Evolutionary conservation across 2,329 filamentous ascomycete genomes (phyloP), one percentile per base, ranked within the genome.

Genomic region (Beauveria bassiana): DNA sequence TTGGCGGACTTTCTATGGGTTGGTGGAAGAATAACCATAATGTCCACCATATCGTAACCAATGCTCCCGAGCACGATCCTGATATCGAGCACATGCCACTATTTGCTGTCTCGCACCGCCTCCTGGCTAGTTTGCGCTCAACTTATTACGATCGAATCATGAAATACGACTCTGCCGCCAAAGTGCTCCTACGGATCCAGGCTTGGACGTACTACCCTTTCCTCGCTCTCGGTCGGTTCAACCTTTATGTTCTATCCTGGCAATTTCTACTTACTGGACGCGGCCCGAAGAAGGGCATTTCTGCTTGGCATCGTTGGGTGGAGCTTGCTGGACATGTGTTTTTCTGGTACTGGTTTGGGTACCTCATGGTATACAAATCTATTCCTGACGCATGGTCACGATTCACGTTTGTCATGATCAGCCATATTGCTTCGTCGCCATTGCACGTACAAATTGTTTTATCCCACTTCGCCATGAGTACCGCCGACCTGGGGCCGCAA

Each of bases 11-110:
- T 40, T 96, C 91, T 28, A 77, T 96, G 59, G 91, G 93, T 50
- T 99, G 95, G 95, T 99, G 95, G 93, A 98, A 98, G 76, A 83
- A 86, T 64, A 97, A 87, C 72, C 93, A 98, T 75, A 98, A 98
- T 70, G 92, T 97, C 9, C 93, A 98, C 72, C 93, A 98, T 70
- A 92, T 98, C 67, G 89, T 98, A 58, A 98, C 95, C 20, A 98
- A 98, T 73, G 89, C 89, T 49, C 90, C 93, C 16, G 95, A 97
- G 73, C 93, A 98, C 71, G 93, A 98, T 71, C 93, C 95, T 0
- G 93, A 98, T 72, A 98, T 97, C 68, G 86, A 93, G 72, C 89
- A 96, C 72, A 84, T 96, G 74, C 93, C 93, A 3, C 88, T 96
- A 72, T 91, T 97, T 72, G 91, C 91, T 63, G 85, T 95, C 34